phyloP scores from a whole-genome alignment of 1,284 basidiomycete genomes.

The Pholiota adiposa region DNA sequence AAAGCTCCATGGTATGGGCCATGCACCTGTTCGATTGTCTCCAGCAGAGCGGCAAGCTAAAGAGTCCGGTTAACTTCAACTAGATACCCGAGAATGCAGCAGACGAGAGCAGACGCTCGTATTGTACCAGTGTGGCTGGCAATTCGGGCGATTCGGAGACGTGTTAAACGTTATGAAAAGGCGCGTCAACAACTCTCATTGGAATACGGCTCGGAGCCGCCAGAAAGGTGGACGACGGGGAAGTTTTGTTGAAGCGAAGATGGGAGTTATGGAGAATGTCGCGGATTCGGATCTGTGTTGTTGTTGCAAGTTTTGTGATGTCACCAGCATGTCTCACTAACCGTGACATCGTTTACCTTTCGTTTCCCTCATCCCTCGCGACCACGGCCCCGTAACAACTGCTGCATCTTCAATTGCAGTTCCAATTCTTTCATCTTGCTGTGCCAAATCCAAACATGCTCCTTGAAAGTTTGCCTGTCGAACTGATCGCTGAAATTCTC shows the following conservation, averaged over 20 bases:
- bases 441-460: conserved; percentile 24
- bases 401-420: conserved; percentile 8
- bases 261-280: not conserved
- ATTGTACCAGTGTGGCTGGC: no score
- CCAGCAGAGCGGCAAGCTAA: not conserved
- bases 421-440: conserved; percentile 9
- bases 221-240: not conserved
- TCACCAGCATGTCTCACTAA: conserved; percentile 1
- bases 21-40: not conserved
- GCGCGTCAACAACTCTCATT: not conserved
- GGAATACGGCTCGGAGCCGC: not conserved
- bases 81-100: not conserved
- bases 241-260: not conserved
- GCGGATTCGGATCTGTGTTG: not conserved
- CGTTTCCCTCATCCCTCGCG: not conserved
- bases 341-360: not conserved
- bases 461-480: conserved; percentile 66
- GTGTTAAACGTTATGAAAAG: no score
- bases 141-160: no score
- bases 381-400: conserved; percentile 5
- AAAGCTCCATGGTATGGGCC: no score
- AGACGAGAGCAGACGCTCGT: not conserved
- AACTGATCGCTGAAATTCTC: conserved; percentile 74
- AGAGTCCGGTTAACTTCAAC: not conserved
- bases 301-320: conserved; percentile 1